phyloP scores from a whole-genome alignment of 495 filamentous ascomycete genomes.

The Penicillium roqueforti region DNA sequence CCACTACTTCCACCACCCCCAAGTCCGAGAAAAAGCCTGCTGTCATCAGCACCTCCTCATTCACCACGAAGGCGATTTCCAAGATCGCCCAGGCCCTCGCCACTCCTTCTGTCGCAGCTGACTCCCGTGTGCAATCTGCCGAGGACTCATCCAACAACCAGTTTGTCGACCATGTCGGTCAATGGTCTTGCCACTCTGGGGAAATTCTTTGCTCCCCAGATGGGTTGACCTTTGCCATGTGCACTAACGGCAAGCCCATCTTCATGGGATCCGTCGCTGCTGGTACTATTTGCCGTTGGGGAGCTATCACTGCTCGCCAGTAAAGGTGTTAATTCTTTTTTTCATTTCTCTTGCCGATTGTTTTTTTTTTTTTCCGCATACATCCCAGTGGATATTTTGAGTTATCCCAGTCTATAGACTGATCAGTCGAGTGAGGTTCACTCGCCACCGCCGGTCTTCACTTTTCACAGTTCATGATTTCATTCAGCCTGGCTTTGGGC shows the following conservation, averaged over 20 bases:
- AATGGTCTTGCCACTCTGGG: constrained; percentile 23
- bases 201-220: constrained; percentile 39
- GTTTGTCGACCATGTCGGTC: constrained; percentile 14
- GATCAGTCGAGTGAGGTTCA: neutral
- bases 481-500: neutral
- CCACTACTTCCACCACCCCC: neutral
- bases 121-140: constrained; percentile 9
- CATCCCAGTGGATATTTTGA: neutral
- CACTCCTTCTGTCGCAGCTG: constrained; percentile 7
- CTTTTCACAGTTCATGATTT: neutral
- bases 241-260: constrained; percentile 29
- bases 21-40: neutral
- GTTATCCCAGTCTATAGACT: neutral
- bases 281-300: constrained; percentile 37
- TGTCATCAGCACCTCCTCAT: neutral
- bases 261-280: constrained; percentile 41
- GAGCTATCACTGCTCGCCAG: constrained; percentile 23
- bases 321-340: neutral
- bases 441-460: neutral
- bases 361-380: constrained; percentile 1
- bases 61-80: constrained; percentile 6
- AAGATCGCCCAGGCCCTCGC: constrained; percentile 19
- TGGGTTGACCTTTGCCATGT: constrained; percentile 36
- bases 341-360: neutral
- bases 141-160: constrained; percentile 20